Base-by-base conservation (phyloP, 345 rosid genomes). In the Euphorbia lathyris region DNA sequence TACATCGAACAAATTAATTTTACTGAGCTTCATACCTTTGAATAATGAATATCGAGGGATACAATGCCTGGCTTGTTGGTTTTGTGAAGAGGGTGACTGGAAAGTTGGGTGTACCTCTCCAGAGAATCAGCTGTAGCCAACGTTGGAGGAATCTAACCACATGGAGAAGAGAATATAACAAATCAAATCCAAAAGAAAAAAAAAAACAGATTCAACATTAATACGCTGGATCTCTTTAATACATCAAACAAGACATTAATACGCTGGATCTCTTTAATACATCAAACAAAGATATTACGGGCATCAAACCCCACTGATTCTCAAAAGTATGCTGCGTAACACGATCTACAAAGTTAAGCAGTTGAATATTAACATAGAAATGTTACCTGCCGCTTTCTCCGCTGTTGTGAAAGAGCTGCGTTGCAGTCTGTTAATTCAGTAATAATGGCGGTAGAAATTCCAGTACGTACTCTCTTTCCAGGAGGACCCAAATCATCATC, bases 1-100 rank as follows among this genome's bases (percentile, higher is more conserved):
- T 26, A 16, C 4, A 65, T 23, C 13, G 29, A 63, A 4, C 4
- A 45, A 23, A 38, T 25, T 30, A 38, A 14, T 22, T 30, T 38
- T 25, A 50, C 0, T 51, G 17, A 62, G 76, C n/a, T 34, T 59
- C 43, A 43, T 67, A 92, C 99, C 98, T 92, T 90, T 42, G 91
- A 78, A 79, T 78, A 72, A 34, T 82, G 76, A 70, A 95, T 86
- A 77, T 95, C 94, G 71, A 92, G 78, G 2, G 96, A 90, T 53
- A 81, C 52, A 70, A 95, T 84, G 75, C 98, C 96, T 0, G 97
- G 96, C 74, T 84, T 95, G 84, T 69, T 90, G 50, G 96, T 85
- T 79, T 90, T 87, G 79, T 90, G 98, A 76, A 95, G 94, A 7
- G 98, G 99, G 78, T 92, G 96, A 84, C 98, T 92, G 40, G 96